Evolutionary conservation across 768 basidiomycete genomes (phyloP).

Genomic region (Agaricus sinodeliciosus): DNA sequence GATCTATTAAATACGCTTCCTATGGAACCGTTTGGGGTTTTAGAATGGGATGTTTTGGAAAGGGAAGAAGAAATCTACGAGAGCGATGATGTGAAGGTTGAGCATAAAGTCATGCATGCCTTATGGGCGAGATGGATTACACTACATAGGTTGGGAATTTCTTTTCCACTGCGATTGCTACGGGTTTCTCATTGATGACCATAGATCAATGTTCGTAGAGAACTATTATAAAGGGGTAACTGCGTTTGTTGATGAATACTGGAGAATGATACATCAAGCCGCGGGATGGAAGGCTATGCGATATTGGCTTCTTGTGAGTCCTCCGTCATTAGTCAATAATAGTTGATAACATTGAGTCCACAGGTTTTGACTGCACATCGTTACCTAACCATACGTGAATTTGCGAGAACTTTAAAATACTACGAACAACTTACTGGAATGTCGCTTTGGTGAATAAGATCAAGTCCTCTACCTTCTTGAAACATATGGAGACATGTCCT

Average conservation of each 20-base stretch:
- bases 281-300: conserved; percentile 64
- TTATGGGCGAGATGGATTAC: conserved; percentile 75
- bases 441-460: conserved; percentile 28
- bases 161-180: neutral
- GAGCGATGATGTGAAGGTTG: conserved; percentile 61
- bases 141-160: conserved; percentile 40
- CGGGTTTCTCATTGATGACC: neutral
- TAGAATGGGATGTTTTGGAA: conserved; percentile 65
- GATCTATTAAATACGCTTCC: conserved; percentile 59
- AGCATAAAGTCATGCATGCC: conserved; percentile 75
- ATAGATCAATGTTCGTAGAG: conserved; percentile 48
- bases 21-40: conserved; percentile 54
- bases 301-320: conserved; percentile 51
- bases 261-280: conserved; percentile 60
- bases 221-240: conserved; percentile 47
- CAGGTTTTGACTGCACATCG: conserved; percentile 46
- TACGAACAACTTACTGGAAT: conserved; percentile 52
- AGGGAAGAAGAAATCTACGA: conserved; percentile 75
- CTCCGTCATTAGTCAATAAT: neutral
- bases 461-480: neutral
- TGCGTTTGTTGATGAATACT: conserved; percentile 53
- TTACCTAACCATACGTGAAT: conserved; percentile 44
- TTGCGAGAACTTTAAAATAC: conserved; percentile 41
- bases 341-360: conserved; percentile 15
- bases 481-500: neutral